Evolutionary conservation across 495 filamentous ascomycete genomes (phyloP).

Genomic region (Hypoxylon subgilvum): DNA sequence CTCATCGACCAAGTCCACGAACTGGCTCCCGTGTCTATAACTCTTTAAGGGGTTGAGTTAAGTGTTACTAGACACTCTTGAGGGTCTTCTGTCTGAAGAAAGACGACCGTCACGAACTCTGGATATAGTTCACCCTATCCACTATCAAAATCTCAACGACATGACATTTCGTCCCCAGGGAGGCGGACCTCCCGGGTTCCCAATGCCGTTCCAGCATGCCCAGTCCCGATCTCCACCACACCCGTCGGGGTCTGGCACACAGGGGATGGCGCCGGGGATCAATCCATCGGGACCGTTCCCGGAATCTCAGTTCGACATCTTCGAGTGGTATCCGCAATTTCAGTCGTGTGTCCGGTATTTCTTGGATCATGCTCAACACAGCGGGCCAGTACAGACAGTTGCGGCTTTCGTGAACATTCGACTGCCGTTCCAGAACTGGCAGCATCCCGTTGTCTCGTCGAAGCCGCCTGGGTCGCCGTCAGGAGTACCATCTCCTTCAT

Average conservation of each 20-base stretch:
- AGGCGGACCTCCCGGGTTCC: constrained; percentile 30
- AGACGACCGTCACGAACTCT: constrained; percentile 13
- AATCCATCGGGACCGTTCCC: constrained; percentile 39
- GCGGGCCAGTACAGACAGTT: constrained; percentile 79
- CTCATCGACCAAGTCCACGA: constrained; percentile 16
- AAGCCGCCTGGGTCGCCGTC: constrained; percentile 38
- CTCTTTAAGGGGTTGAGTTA: constrained; percentile 1
- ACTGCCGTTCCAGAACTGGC: constrained; percentile 68
- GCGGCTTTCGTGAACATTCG: constrained; percentile 89
- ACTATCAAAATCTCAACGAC: constrained; percentile 11
- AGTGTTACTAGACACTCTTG: constrained; percentile 36
- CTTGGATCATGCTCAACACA: constrained; percentile 89
- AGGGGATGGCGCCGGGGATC: constrained; percentile 28
- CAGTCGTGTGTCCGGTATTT: constrained; percentile 93
- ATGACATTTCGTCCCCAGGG: constrained; percentile 37
- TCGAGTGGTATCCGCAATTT: constrained; percentile 93
- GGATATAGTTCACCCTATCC: constrained; percentile 7
- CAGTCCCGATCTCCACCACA: constrained; percentile 36
- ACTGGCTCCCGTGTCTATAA: constrained; percentile 24
- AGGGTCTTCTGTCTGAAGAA: neutral
- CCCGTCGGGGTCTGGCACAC: constrained; percentile 23
- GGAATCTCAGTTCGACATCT: constrained; percentile 72
- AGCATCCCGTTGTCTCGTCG: constrained; percentile 43
- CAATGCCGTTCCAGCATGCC: constrained; percentile 35
- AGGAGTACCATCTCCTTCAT: constrained; percentile 35